These are phyloP conservation scores for Penicillium sp. DNA, from an alignment of 2,329 filamentous ascomycete genomes.

Conservation along the genomic window DNA sequence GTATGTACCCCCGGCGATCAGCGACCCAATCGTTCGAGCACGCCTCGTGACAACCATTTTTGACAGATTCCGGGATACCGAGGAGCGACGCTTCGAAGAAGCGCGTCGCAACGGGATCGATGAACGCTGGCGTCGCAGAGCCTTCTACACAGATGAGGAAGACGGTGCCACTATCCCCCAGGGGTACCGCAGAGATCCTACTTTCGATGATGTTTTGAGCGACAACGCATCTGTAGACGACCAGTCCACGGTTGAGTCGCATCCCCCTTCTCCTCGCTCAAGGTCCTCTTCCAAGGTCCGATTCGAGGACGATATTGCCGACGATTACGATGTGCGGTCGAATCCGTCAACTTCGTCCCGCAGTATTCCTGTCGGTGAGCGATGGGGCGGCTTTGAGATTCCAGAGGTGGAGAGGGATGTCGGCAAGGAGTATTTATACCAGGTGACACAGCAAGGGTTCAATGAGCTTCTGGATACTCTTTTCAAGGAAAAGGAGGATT, in stretches of 20 bases:
- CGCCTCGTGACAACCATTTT: conserved; percentile 35
- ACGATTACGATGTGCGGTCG: conserved; percentile 63
- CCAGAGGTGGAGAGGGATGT: conserved; percentile 75
- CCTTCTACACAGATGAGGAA: conserved; percentile 81
- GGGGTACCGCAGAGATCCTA: conserved; percentile 49
- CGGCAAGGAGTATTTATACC: conserved; percentile 82
- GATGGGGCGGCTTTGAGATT: conserved; percentile 72
- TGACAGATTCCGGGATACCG: conserved; percentile 36
- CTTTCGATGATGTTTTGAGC: conserved; percentile 38
- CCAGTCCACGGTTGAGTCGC: conserved; percentile 26
- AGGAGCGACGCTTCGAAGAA: conserved; percentile 33
- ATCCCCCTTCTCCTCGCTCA: conserved; percentile 50
- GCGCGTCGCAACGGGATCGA: conserved; percentile 46
- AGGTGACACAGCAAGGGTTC: conserved; percentile 84
- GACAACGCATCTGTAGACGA: conserved; percentile 52
- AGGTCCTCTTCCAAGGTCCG: conserved; percentile 73
- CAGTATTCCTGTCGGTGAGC: conserved; percentile 59
- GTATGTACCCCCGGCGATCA: conserved; percentile 39
- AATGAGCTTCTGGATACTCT: conserved; percentile 86
- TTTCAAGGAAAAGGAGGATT: conserved; percentile 74
- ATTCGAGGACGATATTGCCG: conserved; percentile 63
- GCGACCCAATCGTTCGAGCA: conserved; percentile 37
- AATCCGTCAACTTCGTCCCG: conserved; percentile 68
- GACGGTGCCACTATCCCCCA: conserved; percentile 63
- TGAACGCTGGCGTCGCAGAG: conserved; percentile 68